phyloP scores from a whole-genome alignment of 2,329 filamentous ascomycete species.

The Beauveria caledonica region DNA sequence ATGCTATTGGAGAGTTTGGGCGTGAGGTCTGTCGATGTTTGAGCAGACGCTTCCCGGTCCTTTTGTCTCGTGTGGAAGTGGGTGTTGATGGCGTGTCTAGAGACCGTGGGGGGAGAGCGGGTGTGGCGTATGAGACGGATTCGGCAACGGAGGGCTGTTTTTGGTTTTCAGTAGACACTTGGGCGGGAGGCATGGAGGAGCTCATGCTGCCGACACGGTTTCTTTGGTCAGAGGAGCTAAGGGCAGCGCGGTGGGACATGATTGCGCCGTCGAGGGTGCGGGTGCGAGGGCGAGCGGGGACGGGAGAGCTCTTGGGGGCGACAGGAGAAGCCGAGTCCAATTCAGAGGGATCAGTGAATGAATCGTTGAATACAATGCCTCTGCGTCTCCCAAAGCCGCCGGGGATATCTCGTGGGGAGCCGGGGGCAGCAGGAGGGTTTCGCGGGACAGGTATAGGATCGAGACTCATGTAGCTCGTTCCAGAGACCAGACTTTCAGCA shows the following conservation, averaged over 20 bases:
- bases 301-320: slow-evolving; percentile 20
- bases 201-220: slow-evolving; percentile 65
- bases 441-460: background rate
- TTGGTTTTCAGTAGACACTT: slow-evolving; percentile 43
- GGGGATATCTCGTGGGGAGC: slow-evolving; percentile 25
- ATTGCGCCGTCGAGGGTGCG: slow-evolving; percentile 50
- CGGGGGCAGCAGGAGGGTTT: slow-evolving; percentile 21
- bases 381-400: slow-evolving; percentile 40
- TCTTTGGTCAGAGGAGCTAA: slow-evolving; percentile 40
- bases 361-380: slow-evolving; percentile 54
- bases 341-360: slow-evolving; percentile 43
- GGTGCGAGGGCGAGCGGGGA: slow-evolving; percentile 42
- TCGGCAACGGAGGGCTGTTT: slow-evolving; percentile 26
- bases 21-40: slow-evolving; percentile 45
- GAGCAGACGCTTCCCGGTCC: slow-evolving; percentile 43
- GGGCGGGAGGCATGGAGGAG: slow-evolving; percentile 43
- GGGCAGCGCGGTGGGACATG: slow-evolving; percentile 35
- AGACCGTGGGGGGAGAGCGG: slow-evolving; percentile 21
- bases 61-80: slow-evolving; percentile 29
- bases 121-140: slow-evolving; percentile 37
- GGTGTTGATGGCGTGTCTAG: slow-evolving; percentile 25
- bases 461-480: background rate
- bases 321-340: slow-evolving; percentile 32
- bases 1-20: slow-evolving; percentile 49
- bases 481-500: background rate